Evolutionary conservation across 164 flowering plant species (phyloP).

Genomic region (Tetracentron sinense): DNA sequence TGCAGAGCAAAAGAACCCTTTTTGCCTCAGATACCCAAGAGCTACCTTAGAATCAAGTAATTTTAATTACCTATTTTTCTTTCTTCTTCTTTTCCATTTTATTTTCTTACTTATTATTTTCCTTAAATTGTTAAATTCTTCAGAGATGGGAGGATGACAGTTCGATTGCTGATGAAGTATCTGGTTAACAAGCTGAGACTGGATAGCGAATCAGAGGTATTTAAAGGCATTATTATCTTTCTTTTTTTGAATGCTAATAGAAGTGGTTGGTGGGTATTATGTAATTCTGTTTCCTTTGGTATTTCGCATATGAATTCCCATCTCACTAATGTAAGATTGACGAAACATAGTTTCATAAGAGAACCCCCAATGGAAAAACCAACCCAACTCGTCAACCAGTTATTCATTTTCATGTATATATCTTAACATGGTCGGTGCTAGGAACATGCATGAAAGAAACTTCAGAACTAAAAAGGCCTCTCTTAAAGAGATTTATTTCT

Average conservation of each 20-base stretch:
- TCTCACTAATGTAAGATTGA: background rate
- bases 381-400: conserved; percentile 1
- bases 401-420: no score
- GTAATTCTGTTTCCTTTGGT: background rate
- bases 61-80: background rate
- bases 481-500: no score
- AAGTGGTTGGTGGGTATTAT: conserved; percentile 9
- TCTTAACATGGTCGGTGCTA: no score
- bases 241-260: conserved; percentile 10
- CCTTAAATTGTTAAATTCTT: background rate
- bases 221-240: conserved; percentile 8
- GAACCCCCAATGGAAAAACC: conserved; percentile 8
- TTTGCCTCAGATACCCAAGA: conserved; percentile 90
- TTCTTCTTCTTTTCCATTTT: background rate
- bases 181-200: conserved; percentile 81
- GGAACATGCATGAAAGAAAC: no score
- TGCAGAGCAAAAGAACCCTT: conserved; percentile 77
- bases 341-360: conserved; percentile 4
- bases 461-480: no score
- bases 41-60: conserved; percentile 92
- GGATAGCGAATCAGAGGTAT: conserved; percentile 94
- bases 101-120: background rate
- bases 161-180: conserved; percentile 78
- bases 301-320: conserved; percentile 8
- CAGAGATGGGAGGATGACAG: conserved; percentile 91